A percentile compares a stretch with the other conserved stretches of the same genome.
Conservation (phyloP, 2,329 filamentous ascomycete genomes). For the Waltergamsia citrina region DNA sequence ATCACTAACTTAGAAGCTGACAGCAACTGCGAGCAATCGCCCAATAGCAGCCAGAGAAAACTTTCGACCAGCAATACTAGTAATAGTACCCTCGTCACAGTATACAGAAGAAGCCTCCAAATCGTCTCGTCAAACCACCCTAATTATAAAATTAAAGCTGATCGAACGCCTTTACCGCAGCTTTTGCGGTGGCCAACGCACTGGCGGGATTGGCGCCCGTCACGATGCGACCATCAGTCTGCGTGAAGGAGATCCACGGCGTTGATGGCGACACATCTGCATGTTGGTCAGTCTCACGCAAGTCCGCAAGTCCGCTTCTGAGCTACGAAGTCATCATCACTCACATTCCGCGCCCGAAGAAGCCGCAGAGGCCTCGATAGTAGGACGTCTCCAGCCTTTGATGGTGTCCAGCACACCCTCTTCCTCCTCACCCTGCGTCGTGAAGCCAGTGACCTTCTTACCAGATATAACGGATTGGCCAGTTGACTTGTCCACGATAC, state of each 20-base stretch:
- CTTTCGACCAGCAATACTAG: too few species aligned
- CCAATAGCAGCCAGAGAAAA: too few species aligned
- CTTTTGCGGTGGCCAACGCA: constrained; percentile 24
- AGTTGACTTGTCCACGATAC: constrained; percentile 19
- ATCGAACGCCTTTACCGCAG: constrained; percentile 26
- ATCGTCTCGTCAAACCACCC: too few species aligned
- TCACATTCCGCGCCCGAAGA: constrained; percentile 19
- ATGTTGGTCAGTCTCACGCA: too few species aligned
- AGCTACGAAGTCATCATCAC: constrained; percentile 9
- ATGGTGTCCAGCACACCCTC: constrained; percentile 21
- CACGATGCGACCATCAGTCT: constrained; percentile 25
- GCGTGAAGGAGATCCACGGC: constrained; percentile 19
- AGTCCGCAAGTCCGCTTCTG: too few species aligned
- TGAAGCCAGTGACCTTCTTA: constrained; percentile 27
- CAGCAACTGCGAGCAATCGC: too few species aligned
- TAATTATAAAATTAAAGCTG: too few species aligned
- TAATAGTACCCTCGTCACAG: too few species aligned
- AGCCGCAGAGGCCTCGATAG: constrained; percentile 21
- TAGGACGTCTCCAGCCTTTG: constrained; percentile 16
- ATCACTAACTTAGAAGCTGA: too few species aligned
- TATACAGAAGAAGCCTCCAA: too few species aligned
- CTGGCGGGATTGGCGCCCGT: constrained; percentile 32
- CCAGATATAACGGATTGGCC: constrained; percentile 24
- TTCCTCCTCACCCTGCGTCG: constrained; percentile 22
- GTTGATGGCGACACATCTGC: too few species aligned